Evolutionary conservation across 208 protist genomes (phyloP).

Genomic region (Phytomonas sp.): DNA sequence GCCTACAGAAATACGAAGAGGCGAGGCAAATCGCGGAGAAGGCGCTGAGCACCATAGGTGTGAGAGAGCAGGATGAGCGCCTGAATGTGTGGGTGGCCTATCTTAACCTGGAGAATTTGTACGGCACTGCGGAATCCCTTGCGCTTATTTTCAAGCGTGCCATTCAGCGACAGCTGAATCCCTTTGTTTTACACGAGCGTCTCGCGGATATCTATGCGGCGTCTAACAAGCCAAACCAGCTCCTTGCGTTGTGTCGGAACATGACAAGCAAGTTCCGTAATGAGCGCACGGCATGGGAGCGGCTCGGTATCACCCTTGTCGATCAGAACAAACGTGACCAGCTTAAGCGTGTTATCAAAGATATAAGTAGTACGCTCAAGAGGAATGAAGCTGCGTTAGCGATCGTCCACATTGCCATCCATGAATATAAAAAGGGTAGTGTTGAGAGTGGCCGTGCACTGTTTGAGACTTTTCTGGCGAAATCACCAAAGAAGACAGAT

Average conservation of each 20-base stretch:
- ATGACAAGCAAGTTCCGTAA: conserved; percentile 78
- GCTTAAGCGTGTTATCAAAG: conserved; percentile 79
- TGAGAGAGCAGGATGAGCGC: conserved; percentile 69
- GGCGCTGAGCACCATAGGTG: conserved; percentile 84
- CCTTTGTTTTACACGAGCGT: conserved; percentile 58
- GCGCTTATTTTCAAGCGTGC: conserved; percentile 77
- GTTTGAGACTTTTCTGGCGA: conserved; percentile 85
- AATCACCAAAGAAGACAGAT: conserved; percentile 80
- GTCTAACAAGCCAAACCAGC: conserved; percentile 62
- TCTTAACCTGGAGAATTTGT: conserved; percentile 91
- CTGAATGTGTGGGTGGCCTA: conserved; percentile 93
- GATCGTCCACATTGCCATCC: conserved; percentile 71
- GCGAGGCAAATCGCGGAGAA: conserved; percentile 87
- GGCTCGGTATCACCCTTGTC: conserved; percentile 66
- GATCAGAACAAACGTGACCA: conserved; percentile 77
- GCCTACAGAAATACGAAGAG: conserved; percentile 79
- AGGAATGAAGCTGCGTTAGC: conserved; percentile 41
- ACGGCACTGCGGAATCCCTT: conserved; percentile 88
- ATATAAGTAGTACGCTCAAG: conserved; percentile 59
- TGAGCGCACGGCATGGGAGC: conserved; percentile 68
- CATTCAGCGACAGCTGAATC: conserved; percentile 52
- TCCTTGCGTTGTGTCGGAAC: conserved; percentile 74
- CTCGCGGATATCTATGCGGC: conserved; percentile 83
- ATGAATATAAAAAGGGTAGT: conserved; percentile 78
- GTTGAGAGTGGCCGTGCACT: conserved; percentile 81